Evolutionary conservation across 331 rosid genomes (phyloP), one percentile per base, ranked within the genome.

Genomic region (Rhamnella rubrinervis): DNA sequence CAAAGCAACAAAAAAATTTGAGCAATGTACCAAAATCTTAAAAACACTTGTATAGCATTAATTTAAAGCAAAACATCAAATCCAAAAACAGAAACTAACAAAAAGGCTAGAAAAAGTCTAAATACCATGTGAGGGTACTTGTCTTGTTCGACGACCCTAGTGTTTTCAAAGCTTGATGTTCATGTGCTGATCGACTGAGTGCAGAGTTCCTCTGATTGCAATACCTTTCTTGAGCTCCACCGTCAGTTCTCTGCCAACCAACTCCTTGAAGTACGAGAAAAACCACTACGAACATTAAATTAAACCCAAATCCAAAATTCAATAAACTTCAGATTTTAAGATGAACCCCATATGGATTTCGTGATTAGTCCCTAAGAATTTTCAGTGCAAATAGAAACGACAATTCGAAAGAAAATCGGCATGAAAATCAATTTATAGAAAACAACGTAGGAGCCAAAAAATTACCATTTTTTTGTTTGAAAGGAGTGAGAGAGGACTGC

Each of bases 201-300:
- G 98, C 64, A 89, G 80, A 4, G 96, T 91, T 2, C 98, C 98
- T 71, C 88, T 75, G 62, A 95, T 95, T 56, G 98, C 98, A 56
- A 95, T 85, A 64, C 91, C 96, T 76, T 95, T 95, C 95, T 95
- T 95, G 56, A 95, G 85, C 86, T 95, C 98, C 67, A 95, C 97
- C 5, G 95, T 95, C n/a, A 95, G 96, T 88, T 91, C 97, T 74
- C 95, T 76, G 23, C 97, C 98, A 59, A 95, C 98, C 88, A 95
- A 81, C 77, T 91, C 98, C 55, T 72, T 66, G 52, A 61, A 74
- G 72, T 59, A 25, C 62, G 73, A 74, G 61, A 44, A 63, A 64
- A 72, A 61, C 55, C 66, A 61, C 74, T 70, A n/a, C 55, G 17
- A 20, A 23, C 23, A 67, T 15, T 10, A 47, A 18, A 18, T 8